phyloP scores from a whole-genome alignment of 2,329 filamentous ascomycete genomes.

The Orbilia brochopaga region DNA sequence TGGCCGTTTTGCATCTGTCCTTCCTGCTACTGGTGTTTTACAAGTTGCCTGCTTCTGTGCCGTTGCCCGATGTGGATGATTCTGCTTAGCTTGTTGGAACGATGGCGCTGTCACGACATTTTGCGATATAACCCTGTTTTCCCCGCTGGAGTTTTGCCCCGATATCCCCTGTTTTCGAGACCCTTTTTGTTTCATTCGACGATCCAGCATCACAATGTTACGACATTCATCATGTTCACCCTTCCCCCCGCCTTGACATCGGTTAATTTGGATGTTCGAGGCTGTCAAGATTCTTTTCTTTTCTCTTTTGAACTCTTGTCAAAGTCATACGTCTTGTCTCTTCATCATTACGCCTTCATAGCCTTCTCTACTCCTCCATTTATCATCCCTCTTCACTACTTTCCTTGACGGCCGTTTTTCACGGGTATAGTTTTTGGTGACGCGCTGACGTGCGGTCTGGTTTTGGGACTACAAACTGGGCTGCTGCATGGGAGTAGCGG shows the following conservation, averaged over 20 bases:
- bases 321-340: neutral
- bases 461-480: too few species aligned
- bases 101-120: conserved; percentile 6
- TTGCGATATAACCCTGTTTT: neutral
- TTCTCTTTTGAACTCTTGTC: neutral
- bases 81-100: conserved; percentile 27
- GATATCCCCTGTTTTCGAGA: conserved; percentile 3
- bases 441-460: too few species aligned
- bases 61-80: conserved; percentile 18
- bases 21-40: conserved; percentile 39
- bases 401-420: neutral
- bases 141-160: neutral
- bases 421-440: too few species aligned
- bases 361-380: neutral
- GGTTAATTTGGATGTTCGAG: neutral
- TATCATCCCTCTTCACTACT: neutral
- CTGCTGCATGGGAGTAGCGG: too few species aligned
- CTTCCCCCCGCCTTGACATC: neutral
- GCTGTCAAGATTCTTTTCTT: neutral
- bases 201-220: too few species aligned
- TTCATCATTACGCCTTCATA: neutral
- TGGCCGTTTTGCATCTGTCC: conserved; percentile 27
- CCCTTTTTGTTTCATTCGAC: neutral
- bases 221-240: too few species aligned
- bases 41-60: conserved; percentile 33